These are phyloP conservation scores for Jatropha podagrica DNA, from an alignment of 441 rosid species.

Conservation along the genomic window DNA sequence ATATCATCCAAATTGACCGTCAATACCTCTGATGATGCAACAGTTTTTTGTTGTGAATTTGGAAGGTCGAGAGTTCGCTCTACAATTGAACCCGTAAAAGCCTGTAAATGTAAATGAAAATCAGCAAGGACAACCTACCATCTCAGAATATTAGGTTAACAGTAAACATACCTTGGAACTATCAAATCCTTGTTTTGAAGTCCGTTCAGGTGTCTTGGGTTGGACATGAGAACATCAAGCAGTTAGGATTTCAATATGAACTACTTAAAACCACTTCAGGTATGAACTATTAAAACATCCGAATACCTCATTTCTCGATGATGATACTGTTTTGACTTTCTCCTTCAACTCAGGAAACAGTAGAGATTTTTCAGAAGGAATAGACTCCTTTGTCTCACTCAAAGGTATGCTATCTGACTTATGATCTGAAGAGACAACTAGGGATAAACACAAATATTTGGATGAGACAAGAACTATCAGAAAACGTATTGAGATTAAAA, in stretches of 20 bases:
- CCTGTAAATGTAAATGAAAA: slow-evolving; percentile 39
- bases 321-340: slow-evolving; percentile 26
- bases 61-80: slow-evolving; percentile 47
- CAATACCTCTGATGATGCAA: slow-evolving; percentile 50
- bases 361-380: slow-evolving; percentile 27
- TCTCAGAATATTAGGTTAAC: neutral
- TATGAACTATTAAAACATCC: neutral
- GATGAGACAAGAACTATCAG: neutral
- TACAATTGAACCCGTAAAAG: slow-evolving; percentile 66
- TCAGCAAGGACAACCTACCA: neutral
- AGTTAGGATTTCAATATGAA: slow-evolving; percentile 5
- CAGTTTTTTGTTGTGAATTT: slow-evolving; percentile 25
- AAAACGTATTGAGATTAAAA: neutral
- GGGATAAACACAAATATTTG: slow-evolving; percentile 9
- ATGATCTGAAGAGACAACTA: slow-evolving; percentile 31
- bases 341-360: slow-evolving; percentile 33
- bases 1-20: neutral
- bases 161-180: slow-evolving; percentile 31
- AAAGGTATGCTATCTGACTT: slow-evolving; percentile 21
- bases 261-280: neutral
- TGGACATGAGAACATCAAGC: neutral
- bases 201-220: slow-evolving; percentile 20
- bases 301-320: slow-evolving; percentile 46
- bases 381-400: slow-evolving; percentile 23
- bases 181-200: slow-evolving; percentile 28